These are phyloP conservation scores for Paramecium biaurelia DNA, from an alignment of 73 alveolate species.

Conservation along the genomic window DNA sequence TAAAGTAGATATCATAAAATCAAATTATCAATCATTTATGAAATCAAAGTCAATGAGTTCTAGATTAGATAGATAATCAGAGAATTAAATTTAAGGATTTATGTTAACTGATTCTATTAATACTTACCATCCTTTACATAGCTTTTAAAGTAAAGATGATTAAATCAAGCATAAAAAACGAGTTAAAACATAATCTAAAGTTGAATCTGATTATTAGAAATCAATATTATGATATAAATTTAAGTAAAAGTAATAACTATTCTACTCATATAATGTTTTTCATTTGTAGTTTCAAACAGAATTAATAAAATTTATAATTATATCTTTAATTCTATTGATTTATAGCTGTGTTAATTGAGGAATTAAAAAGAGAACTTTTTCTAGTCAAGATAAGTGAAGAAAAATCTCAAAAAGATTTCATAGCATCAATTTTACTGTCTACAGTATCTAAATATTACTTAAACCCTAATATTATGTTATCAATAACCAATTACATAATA, in stretches of 20 bases:
- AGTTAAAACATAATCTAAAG: neutral
- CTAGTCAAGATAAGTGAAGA: neutral
- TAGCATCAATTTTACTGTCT: neutral
- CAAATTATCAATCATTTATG: neutral
- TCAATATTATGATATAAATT: neutral
- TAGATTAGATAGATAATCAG: neutral
- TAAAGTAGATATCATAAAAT: constrained; percentile 18
- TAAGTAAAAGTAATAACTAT: neutral
- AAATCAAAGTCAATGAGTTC: neutral
- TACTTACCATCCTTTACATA: constrained; percentile 41
- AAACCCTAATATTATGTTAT: too few species aligned
- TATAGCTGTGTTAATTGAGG: too few species aligned
- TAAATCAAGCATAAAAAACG: neutral
- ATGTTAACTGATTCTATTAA: neutral
- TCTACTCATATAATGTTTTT: neutral
- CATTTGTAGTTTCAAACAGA: too few species aligned
- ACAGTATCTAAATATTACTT: too few species aligned
- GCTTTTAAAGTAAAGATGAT: neutral
- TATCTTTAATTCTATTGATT: neutral
- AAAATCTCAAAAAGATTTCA: too few species aligned
- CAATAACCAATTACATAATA: too few species aligned
- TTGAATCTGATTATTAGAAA: neutral
- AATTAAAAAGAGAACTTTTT: neutral
- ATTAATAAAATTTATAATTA: too few species aligned
- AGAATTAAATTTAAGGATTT: neutral